These are phyloP conservation scores for Agrostemma githago DNA, from an alignment of 148 eudicot species.

Conservation along the genomic window DNA sequence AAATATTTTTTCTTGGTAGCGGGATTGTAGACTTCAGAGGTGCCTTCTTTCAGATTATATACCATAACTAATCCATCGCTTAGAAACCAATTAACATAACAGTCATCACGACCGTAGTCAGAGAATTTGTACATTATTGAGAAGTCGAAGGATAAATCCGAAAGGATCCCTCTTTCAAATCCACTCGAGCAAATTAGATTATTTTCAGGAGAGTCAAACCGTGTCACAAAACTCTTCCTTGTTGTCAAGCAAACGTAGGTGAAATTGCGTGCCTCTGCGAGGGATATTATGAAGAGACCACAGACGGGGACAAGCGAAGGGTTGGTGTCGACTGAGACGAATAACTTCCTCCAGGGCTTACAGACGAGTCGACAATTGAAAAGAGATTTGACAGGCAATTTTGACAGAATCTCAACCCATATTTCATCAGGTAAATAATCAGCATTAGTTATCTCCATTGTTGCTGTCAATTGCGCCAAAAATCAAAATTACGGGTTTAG, in stretches of 20 bases:
- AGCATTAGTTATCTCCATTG: too few relatives aligned
- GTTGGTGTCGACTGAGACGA: not conserved
- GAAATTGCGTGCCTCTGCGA: not conserved
- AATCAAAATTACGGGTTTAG: too few relatives aligned
- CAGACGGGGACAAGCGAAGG: not conserved
- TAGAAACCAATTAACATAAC: not conserved
- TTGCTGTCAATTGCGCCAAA: too few relatives aligned
- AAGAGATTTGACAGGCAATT: not conserved
- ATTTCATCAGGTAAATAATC: conserved; percentile 1
- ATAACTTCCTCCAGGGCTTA: not conserved
- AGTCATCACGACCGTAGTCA: too few relatives aligned
- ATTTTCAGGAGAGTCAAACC: not conserved
- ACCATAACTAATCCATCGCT: not conserved
- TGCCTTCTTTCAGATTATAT: not conserved
- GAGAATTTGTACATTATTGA: not conserved
- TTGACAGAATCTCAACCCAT: not conserved
- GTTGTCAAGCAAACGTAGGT: conserved; percentile 1
- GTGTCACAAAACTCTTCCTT: not conserved
- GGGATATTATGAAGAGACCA: not conserved
- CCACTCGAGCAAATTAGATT: not conserved
- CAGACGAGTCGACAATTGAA: not conserved
- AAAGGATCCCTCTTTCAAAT: not conserved
- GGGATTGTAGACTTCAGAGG: not conserved
- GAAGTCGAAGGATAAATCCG: not conserved
- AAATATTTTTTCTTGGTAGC: not conserved